These are phyloP conservation scores for Pichia inconspicua DNA, from an alignment of 1,139 yeast species.

Conservation along the genomic window DNA sequence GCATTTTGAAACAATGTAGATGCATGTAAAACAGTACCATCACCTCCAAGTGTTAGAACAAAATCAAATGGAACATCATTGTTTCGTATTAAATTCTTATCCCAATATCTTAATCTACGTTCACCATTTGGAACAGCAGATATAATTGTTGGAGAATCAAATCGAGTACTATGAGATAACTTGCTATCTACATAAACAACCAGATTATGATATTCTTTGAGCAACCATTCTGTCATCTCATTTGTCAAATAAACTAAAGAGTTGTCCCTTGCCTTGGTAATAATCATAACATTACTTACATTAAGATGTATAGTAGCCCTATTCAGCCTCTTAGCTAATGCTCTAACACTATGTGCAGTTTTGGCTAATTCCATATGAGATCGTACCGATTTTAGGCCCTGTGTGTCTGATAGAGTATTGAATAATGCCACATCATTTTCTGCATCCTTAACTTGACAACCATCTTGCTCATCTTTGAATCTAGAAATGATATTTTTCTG, in stretches of 20 bases:
- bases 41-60: conserved; percentile 80
- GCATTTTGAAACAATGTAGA: conserved; percentile 70
- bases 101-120: conserved; percentile 58
- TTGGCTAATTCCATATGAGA: conserved; percentile 73
- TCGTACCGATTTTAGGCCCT: conserved; percentile 33
- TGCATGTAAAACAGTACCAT: conserved; percentile 79
- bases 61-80: conserved; percentile 63
- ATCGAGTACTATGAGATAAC: conserved; percentile 52
- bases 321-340: conserved; percentile 66
- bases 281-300: conserved; percentile 64
- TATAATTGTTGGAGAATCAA: conserved; percentile 40
- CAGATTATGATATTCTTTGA: conserved; percentile 35
- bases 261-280: conserved; percentile 80
- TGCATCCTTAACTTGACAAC: conserved; percentile 1
- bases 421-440: conserved; percentile 9
- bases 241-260: conserved; percentile 66
- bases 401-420: conserved; percentile 9
- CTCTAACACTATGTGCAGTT: conserved; percentile 80
- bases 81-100: conserved; percentile 44
- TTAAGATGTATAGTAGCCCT: conserved; percentile 68
- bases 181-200: conserved; percentile 66
- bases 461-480: conserved; percentile 1
- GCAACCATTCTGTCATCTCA: conserved; percentile 71
- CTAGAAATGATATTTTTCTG: conserved; percentile 1
- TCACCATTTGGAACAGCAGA: conserved; percentile 37